These are phyloP conservation scores for Rhizophagus clarus DNA, from an alignment of 192 early-diverging fungal species.

Conservation along the genomic window DNA sequence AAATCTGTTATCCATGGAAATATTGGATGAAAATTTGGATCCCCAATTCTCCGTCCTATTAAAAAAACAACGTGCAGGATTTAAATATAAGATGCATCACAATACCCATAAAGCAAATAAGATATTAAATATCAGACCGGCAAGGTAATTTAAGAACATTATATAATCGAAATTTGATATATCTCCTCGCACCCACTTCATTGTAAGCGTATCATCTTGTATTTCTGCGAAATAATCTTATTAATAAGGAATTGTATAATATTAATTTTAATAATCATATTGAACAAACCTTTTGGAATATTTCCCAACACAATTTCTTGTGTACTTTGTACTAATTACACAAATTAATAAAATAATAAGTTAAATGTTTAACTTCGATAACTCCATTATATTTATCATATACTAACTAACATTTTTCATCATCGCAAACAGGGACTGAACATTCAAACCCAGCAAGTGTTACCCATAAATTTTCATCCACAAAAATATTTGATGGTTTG, in stretches of 20 bases:
- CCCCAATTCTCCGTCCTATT: conserved; percentile 58
- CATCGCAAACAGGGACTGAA: conserved; percentile 33
- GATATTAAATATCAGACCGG: conserved; percentile 51
- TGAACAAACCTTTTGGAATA: conserved; percentile 40
- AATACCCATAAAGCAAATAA: neutral
- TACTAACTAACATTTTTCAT: neutral
- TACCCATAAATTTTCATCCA: conserved; percentile 65
- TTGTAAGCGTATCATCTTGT: conserved; percentile 47
- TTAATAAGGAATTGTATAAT: neutral
- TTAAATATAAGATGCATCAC: neutral
- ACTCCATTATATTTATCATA: neutral
- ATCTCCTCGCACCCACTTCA: conserved; percentile 78
- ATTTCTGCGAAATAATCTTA: conserved; percentile 40
- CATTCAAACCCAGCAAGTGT: conserved; percentile 55
- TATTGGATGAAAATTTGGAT: conserved; percentile 70
- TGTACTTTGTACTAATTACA: neutral
- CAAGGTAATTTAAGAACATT: conserved; percentile 86
- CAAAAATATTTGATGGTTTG: conserved; percentile 53
- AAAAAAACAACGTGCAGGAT: conserved; percentile 18
- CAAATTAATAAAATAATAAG: neutral
- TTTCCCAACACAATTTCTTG: neutral
- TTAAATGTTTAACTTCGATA: neutral
- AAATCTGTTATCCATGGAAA: conserved; percentile 75
- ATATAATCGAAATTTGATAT: conserved; percentile 95
- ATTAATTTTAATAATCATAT: neutral